Base-by-base conservation (phyloP, 306 rosid genomes). In the Lablab purpureus region DNA sequence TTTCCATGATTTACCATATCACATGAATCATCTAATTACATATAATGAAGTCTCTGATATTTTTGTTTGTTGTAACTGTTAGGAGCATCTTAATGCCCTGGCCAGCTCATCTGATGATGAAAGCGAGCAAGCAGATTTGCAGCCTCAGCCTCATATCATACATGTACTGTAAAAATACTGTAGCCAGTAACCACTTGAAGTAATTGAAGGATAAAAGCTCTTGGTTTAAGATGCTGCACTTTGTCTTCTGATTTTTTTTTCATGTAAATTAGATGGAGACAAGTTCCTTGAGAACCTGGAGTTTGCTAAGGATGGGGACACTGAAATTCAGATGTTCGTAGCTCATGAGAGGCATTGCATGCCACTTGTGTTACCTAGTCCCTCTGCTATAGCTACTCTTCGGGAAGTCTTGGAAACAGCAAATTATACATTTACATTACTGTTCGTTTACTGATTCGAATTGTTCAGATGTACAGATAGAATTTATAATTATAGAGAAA, bases 71-170 rank as follows among this genome's bases (percentile, higher is more conserved):
- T 64, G 11, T 64, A 68, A 68, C 56, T 12, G 36, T 77, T 65
- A 94, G 97, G 89, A 84, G 74, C 86, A 85, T 78, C 84, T 91
- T n/a, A 80, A 55, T 87, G 83, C 88, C 30, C 56, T 67, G 67
- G 80, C 67, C 4, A 65, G 47, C 74, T 86, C 85, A 71, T 86
- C 93, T 0, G 90, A 88, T 4, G 92, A 83, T 43, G 90, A 86
- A 73, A 83, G 56, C 2, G 91, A 86, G 65, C 71, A 73, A 81
- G 78, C 67, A 14, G 77, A 23, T 32, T 56, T 75, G 82, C 90
- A 86, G 79, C 85, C 85, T 43, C 91, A 76, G 74, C 86, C 88
- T 17, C 92, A 78, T 71, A 59, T 85, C 59, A 86, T 86, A 78
- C 90, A 78, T 43, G 84, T 87, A 15, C 87, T 85, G 71, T 90